Conservation (phyloP, 768 basidiomycete species). For the Agaricus sinodeliciosus region DNA sequence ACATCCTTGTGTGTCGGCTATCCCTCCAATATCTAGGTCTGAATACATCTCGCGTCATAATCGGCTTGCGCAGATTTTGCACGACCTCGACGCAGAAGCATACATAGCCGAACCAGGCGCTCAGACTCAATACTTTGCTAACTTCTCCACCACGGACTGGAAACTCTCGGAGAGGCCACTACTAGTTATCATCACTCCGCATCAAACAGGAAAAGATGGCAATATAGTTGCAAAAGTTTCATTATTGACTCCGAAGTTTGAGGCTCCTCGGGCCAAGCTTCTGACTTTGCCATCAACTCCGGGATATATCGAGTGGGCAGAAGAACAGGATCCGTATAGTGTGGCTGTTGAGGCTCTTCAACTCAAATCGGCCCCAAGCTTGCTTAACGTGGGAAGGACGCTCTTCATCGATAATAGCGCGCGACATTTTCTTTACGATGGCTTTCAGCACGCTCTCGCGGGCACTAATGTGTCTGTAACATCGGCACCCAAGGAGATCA, state of each 20-base stretch:
- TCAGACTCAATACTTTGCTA: slow-evolving; percentile 65
- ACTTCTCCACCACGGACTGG: slow-evolving; percentile 61
- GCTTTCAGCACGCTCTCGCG: slow-evolving; percentile 41
- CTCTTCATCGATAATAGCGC: slow-evolving; percentile 58
- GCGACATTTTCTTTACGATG: slow-evolving; percentile 61
- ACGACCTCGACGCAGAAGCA: slow-evolving; percentile 47
- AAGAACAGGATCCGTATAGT: slow-evolving; percentile 62
- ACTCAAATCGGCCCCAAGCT: slow-evolving; percentile 5
- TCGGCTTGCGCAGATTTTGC: slow-evolving; percentile 42
- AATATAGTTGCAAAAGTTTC: slow-evolving; percentile 38
- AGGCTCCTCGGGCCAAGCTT: slow-evolving; percentile 60
- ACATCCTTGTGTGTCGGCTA: slow-evolving; percentile 9
- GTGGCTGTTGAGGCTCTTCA: slow-evolving; percentile 29
- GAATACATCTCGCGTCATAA: slow-evolving; percentile 52
- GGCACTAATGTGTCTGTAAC: slow-evolving; percentile 23
- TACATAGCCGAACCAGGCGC: slow-evolving; percentile 81
- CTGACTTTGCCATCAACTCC: slow-evolving; percentile 43
- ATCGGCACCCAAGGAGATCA: slow-evolving; percentile 49
- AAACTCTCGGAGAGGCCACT: slow-evolving; percentile 73
- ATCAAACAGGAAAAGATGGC: slow-evolving; percentile 1
- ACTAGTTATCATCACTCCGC: slow-evolving; percentile 55
- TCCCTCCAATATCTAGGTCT: slow-evolving; percentile 36
- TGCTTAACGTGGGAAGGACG: slow-evolving; percentile 21
- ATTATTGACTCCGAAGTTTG: slow-evolving; percentile 73
- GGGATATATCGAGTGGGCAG: slow-evolving; percentile 55